A percentile compares a stretch with the other conserved stretches of the same genome.
Conservation (phyloP, 805 yeast species). For the Barnettozyma pratensis region DNA sequence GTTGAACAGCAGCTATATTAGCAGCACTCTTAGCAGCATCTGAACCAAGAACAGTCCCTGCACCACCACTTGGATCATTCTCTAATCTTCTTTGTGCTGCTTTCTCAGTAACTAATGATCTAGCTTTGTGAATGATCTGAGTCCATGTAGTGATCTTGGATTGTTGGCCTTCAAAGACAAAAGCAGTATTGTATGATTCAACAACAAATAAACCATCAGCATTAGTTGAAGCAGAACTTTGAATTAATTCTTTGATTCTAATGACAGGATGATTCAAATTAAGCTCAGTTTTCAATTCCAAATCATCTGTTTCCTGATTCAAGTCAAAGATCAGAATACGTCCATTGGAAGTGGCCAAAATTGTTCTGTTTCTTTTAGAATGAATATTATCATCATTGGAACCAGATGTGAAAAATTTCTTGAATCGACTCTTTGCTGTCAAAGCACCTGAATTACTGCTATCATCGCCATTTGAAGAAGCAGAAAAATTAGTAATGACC, state of each 20-base stretch:
- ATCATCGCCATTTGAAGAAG: constrained; percentile 12
- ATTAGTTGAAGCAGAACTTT: constrained; percentile 26
- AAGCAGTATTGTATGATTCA: constrained; percentile 47
- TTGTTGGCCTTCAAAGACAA: constrained; percentile 51
- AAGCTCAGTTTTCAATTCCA: constrained; percentile 50
- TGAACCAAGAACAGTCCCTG: constrained; percentile 29
- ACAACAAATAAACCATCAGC: constrained; percentile 47
- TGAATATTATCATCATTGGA: constrained; percentile 22
- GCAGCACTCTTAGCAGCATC: constrained; percentile 36
- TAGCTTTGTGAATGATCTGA: constrained; percentile 43
- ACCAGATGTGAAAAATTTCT: constrained; percentile 18
- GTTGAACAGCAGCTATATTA: constrained; percentile 21
- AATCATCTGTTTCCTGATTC: constrained; percentile 31
- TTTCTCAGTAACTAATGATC: constrained; percentile 44
- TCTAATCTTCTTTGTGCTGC: constrained; percentile 23
- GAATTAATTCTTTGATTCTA: constrained; percentile 54
- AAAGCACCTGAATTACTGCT: constrained; percentile 13
- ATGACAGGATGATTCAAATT: constrained; percentile 47
- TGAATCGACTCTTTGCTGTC: constrained; percentile 18
- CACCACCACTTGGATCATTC: constrained; percentile 26
- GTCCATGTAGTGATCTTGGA: constrained; percentile 55
- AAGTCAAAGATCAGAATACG: constrained; percentile 49
- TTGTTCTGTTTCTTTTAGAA: constrained; percentile 41
- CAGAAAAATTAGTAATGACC: constrained; percentile 19
- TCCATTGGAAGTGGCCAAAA: constrained; percentile 59